Evolutionary conservation across 2,329 filamentous ascomycete genomes (phyloP), one percentile per base, ranked within the genome.

Genomic region (Emmonsia crescens): DNA sequence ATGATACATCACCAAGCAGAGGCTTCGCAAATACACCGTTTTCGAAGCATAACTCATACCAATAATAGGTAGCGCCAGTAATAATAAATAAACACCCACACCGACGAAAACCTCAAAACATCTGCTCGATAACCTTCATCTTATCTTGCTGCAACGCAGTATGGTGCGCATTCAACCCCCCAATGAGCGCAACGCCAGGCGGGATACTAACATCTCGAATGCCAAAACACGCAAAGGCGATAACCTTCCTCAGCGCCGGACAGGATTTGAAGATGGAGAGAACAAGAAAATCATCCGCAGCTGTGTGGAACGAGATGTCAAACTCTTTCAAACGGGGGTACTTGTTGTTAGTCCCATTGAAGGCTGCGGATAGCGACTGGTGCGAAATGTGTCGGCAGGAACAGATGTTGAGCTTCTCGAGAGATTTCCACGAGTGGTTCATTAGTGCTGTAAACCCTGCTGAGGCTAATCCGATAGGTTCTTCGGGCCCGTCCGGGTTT

Each of bases 331-430:
- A 79, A 12, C 84, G 78, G 0, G 87, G 85, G 24, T 63, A 64
- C 38, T 24, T 33, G 21, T n/a, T 42, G 21, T 51, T 54, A 27
- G 29, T 60, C 5, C 78, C 76, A 60, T 81, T 78, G 69, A 97
- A 96, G 0, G 88, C 86, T 10, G 86, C 81, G 64, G 89, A 85
- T 63, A 96, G 91, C 0, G 89, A 85, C 19, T 82, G 76, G 40
- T 82, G 79, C 1, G 84, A 82, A 65, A 97, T 92, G 72, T 96
- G 88, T 2, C 93, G 87, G 70, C 91, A 96, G 0, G 88, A 89
- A 16, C 89, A 84, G n/a, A 96, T 79, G 69, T 95, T 89, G 40
- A 97, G 78, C 48, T 82, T 78, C 63, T 81, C 80, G 1, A 97
- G 75, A 12, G 76, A 79, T 1, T 76, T 71, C 3, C 89, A 89